A percentile compares a stretch with the other conserved stretches of the same genome.
Evolutionary conservation across 2,329 filamentous ascomycete species (phyloP).

Genomic region (Penicillium sp.): DNA sequence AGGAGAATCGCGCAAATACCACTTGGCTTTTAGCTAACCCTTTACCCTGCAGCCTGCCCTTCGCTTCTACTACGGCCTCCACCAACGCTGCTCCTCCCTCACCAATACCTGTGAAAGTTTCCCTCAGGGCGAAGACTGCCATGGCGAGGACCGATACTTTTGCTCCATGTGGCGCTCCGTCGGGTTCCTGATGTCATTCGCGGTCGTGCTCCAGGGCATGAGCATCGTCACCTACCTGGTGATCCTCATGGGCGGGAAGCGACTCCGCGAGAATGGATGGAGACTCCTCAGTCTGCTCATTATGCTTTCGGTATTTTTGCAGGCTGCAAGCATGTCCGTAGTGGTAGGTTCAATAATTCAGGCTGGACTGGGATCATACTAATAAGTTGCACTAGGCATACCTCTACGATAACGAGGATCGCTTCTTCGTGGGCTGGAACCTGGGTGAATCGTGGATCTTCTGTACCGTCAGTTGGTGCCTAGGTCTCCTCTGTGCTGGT

Average conservation of each 20-base stretch:
- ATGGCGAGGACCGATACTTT: conserved; percentile 65
- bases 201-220: conserved; percentile 75
- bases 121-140: conserved; percentile 64
- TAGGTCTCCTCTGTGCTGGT: conserved; percentile 50
- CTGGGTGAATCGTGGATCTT: conserved; percentile 76
- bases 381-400: conserved; percentile 58
- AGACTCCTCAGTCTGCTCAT: conserved; percentile 66
- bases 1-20: background rate
- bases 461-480: conserved; percentile 58
- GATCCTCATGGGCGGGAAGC: conserved; percentile 71
- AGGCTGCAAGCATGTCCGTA: conserved; percentile 73
- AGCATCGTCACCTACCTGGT: conserved; percentile 74
- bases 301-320: conserved; percentile 59
- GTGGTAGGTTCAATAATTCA: conserved; percentile 60
- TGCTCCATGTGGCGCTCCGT: conserved; percentile 88
- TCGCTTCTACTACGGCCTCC: conserved; percentile 69
- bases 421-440: conserved; percentile 77
- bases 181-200: conserved; percentile 81
- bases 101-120: conserved; percentile 55
- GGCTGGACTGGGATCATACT: background rate
- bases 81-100: conserved; percentile 71
- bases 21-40: background rate
- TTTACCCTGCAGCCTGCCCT: conserved; percentile 46
- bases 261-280: conserved; percentile 78
- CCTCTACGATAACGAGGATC: conserved; percentile 74